Evolutionary conservation across 441 rosid genomes (phyloP).

Genomic region (Syzygium malaccense): DNA sequence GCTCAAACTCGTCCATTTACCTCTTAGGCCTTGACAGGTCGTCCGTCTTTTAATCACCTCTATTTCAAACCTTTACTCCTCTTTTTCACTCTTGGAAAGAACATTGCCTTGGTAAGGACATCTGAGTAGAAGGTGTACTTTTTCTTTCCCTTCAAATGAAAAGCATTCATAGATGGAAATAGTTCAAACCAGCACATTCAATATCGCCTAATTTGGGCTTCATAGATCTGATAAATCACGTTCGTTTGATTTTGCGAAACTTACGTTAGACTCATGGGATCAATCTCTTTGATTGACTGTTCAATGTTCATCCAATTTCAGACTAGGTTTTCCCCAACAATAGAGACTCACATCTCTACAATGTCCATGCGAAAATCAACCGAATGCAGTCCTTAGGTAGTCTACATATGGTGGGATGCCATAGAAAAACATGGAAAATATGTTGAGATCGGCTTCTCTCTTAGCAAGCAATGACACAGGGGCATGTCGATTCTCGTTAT

Average conservation of each 20-base stretch:
- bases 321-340: background rate
- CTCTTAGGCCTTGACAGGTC: fast-evolving
- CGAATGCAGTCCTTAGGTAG: background rate
- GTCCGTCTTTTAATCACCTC: fast-evolving
- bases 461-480: background rate
- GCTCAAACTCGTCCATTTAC: fast-evolving
- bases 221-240: background rate
- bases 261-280: background rate
- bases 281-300: background rate
- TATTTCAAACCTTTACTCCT: background rate
- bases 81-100: background rate
- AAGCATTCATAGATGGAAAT: background rate
- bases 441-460: background rate
- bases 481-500: background rate
- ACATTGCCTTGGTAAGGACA: background rate
- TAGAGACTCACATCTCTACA: background rate
- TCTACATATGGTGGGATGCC: background rate
- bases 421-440: background rate
- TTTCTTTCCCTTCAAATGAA: background rate
- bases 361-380: background rate
- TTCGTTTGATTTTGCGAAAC: background rate
- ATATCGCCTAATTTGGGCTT: background rate
- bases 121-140: background rate
- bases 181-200: background rate
- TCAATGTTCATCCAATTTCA: background rate